Conservation (phyloP, 1,284 basidiomycete species). For the Chiua sp. region DNA sequence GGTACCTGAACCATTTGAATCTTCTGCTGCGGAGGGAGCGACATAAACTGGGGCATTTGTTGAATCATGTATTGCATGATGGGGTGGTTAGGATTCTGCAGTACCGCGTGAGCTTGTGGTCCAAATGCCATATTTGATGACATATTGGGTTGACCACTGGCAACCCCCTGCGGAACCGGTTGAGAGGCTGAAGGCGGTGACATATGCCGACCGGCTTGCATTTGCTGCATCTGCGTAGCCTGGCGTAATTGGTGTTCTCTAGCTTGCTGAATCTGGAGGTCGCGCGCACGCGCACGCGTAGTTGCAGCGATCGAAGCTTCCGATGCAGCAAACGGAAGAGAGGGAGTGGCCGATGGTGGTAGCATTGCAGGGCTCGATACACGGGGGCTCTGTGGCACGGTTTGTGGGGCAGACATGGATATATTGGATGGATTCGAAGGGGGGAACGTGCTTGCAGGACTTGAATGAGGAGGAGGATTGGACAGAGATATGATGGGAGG, state of each 20-base stretch:
- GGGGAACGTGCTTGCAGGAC: slow-evolving; percentile 21
- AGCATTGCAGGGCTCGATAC: slow-evolving; percentile 31
- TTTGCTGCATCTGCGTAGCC: slow-evolving; percentile 35
- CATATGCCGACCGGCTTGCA: slow-evolving; percentile 45
- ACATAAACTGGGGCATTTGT: slow-evolving; percentile 57
- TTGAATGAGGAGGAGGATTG: slow-evolving; percentile 14
- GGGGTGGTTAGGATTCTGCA: slow-evolving; percentile 63
- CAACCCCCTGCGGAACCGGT: slow-evolving; percentile 27
- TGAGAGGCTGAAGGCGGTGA: slow-evolving; percentile 44
- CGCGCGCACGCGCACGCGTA: slow-evolving; percentile 47
- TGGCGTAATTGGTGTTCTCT: slow-evolving; percentile 45
- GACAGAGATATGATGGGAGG: slow-evolving; percentile 41
- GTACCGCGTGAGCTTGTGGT: slow-evolving; percentile 45
- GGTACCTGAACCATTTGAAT: slow-evolving; percentile 59
- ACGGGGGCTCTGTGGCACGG: slow-evolving; percentile 35
- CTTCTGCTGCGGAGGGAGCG: slow-evolving; percentile 54
- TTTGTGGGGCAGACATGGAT: slow-evolving; percentile 18
- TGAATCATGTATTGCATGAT: slow-evolving; percentile 59
- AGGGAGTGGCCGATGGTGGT: slow-evolving; percentile 22
- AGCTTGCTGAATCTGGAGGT: slow-evolving; percentile 51
- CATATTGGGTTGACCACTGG: slow-evolving; percentile 18
- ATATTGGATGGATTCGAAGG: slow-evolving; percentile 17
- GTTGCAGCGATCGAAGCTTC: slow-evolving; percentile 42
- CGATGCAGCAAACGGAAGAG: slow-evolving; percentile 34
- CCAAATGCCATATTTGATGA: slow-evolving; percentile 21